Evolutionary conservation across 768 basidiomycete genomes (phyloP).

Genomic region (Hypsizygus marmoreus): DNA sequence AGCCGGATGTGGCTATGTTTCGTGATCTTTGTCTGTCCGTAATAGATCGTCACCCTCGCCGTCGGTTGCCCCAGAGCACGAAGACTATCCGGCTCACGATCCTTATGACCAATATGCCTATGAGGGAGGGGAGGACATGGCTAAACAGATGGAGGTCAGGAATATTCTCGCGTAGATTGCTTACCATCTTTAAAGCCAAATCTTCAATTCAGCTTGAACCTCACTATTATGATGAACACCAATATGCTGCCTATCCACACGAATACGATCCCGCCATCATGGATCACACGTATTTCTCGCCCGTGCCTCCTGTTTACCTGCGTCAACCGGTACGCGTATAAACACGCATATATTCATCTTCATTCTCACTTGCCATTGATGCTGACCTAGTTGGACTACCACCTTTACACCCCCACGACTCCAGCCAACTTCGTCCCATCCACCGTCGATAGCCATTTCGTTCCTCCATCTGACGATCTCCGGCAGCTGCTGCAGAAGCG

Average conservation of each 20-base stretch:
- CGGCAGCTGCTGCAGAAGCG: slow-evolving; percentile 47
- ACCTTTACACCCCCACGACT: slow-evolving; percentile 81
- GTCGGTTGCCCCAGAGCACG: slow-evolving; percentile 11
- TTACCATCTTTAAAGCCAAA: background rate
- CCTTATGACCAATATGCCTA: slow-evolving; percentile 28
- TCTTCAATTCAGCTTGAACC: slow-evolving; percentile 25
- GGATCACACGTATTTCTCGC: slow-evolving; percentile 41
- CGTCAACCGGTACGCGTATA: slow-evolving; percentile 68
- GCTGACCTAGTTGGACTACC: slow-evolving; percentile 76
- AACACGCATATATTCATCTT: slow-evolving; percentile 6
- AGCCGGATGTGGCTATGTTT: background rate
- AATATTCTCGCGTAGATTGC: too few relatives aligned
- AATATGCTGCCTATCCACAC: slow-evolving; percentile 28
- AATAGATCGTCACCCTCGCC: slow-evolving; percentile 21
- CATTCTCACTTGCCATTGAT: slow-evolving; percentile 5
- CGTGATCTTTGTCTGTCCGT: background rate
- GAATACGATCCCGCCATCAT: slow-evolving; percentile 41
- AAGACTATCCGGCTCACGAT: slow-evolving; percentile 21
- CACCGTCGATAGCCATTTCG: slow-evolving; percentile 62
- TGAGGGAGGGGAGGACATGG: slow-evolving; percentile 21
- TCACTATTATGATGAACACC: slow-evolving; percentile 28
- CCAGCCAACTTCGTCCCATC: slow-evolving; percentile 54
- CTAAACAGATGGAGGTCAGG: slow-evolving; percentile 39
- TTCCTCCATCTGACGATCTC: slow-evolving; percentile 48
- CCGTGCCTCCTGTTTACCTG: slow-evolving; percentile 47